Percentiles rank a stretch among this genome's conserved stretches.
phyloP scores from a whole-genome alignment of 768 basidiomycete species.

The Tephrocybe sp. region DNA sequence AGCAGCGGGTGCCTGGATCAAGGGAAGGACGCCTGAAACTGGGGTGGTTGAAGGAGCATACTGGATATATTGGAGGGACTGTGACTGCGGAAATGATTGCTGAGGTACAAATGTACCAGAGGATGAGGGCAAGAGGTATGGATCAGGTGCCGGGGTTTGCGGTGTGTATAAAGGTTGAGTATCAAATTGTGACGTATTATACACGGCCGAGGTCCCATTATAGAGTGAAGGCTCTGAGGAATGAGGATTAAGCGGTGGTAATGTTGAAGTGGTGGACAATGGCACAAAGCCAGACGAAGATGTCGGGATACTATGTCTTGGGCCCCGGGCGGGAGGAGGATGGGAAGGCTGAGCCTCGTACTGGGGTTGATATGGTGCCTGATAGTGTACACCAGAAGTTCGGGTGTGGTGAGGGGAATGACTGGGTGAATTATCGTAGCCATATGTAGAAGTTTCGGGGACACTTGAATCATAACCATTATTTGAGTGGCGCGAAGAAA shows the following conservation, averaged over 20 bases:
- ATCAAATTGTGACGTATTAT: slow-evolving; percentile 34
- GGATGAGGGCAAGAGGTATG: slow-evolving; percentile 25
- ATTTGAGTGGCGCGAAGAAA: slow-evolving; percentile 30
- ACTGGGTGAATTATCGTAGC: slow-evolving; percentile 41
- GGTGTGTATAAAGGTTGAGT: slow-evolving; percentile 26
- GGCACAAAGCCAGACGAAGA: slow-evolving; percentile 71
- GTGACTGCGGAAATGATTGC: slow-evolving; percentile 32
- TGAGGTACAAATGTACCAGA: slow-evolving; percentile 38
- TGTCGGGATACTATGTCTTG: slow-evolving; percentile 65
- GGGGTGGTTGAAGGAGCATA: slow-evolving; percentile 34
- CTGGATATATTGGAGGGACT: slow-evolving; percentile 29
- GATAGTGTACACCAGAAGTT: slow-evolving; percentile 24
- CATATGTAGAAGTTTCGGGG: slow-evolving; percentile 29
- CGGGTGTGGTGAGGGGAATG: slow-evolving; percentile 28
- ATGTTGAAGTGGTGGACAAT: slow-evolving; percentile 39
- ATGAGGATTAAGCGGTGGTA: slow-evolving; percentile 40
- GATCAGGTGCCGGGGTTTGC: slow-evolving; percentile 20
- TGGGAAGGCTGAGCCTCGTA: slow-evolving; percentile 33
- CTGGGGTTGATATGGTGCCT: slow-evolving; percentile 37
- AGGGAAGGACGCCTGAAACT: slow-evolving; percentile 37
- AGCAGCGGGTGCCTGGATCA: slow-evolving; percentile 30
- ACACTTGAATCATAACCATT: slow-evolving; percentile 39
- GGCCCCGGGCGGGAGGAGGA: slow-evolving; percentile 42
- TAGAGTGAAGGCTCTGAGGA: slow-evolving; percentile 27
- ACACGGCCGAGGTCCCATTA: slow-evolving; percentile 21